phyloP scores from a whole-genome alignment of 345 rosid species.

The Brassica rapa region DNA sequence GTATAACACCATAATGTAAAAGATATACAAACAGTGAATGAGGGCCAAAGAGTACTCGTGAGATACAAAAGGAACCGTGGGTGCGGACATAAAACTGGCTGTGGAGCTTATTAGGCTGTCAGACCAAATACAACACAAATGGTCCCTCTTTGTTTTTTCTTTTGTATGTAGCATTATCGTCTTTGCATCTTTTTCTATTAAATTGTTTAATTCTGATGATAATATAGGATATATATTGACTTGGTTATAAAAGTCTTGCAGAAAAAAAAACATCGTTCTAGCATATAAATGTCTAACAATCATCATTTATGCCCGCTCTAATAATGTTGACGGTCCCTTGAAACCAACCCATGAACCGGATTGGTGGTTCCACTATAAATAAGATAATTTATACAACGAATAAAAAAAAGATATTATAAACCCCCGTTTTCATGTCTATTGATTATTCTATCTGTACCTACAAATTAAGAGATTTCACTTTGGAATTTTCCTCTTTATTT shows the following conservation, averaged over 20 bases:
- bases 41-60: conserved; percentile 18
- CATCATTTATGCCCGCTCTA: conserved; percentile 18
- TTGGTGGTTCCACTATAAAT: conserved; percentile 19
- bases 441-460: conserved; percentile 30
- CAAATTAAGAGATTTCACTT: conserved; percentile 28
- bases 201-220: background rate
- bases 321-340: conserved; percentile 19
- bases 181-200: background rate
- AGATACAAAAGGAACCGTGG: conserved; percentile 12
- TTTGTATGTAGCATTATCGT: conserved; percentile 22
- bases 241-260: background rate
- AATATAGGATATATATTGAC: background rate
- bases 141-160: conserved; percentile 17
- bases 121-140: conserved; percentile 16
- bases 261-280: conserved; percentile 15
- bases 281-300: background rate
- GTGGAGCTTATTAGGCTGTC: conserved; percentile 16
- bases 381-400: background rate
- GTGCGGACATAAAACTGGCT: conserved; percentile 16
- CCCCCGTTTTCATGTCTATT: conserved; percentile 13
- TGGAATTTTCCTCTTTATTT: conserved; percentile 29
- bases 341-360: conserved; percentile 29
- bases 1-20: background rate
- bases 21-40: conserved; percentile 9
- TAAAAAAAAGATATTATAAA: background rate